Conservation (phyloP, 768 basidiomycete species). For the Chalciporus piperatus region DNA sequence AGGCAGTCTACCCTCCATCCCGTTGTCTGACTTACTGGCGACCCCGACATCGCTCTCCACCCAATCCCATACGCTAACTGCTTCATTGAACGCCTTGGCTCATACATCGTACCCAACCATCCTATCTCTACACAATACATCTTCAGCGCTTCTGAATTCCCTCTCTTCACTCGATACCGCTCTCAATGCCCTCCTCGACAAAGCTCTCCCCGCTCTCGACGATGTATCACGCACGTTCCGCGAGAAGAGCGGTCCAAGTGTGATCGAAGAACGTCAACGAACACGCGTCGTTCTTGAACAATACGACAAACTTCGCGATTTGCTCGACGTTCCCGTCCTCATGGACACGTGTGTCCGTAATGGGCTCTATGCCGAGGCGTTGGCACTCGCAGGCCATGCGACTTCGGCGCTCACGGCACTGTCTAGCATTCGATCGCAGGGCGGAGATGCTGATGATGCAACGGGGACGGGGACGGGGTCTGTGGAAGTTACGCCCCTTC, state of each 20-base stretch:
- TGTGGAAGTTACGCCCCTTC: constrained; percentile 36
- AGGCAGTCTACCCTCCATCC: constrained; percentile 58
- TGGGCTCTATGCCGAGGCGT: constrained; percentile 88
- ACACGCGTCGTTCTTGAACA: constrained; percentile 89
- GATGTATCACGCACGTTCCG: constrained; percentile 69
- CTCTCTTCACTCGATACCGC: constrained; percentile 74
- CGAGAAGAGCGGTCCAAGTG: constrained; percentile 58
- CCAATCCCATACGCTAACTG: constrained; percentile 82
- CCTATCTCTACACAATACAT: constrained; percentile 80
- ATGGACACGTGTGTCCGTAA: constrained; percentile 93
- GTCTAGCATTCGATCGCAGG: constrained; percentile 35
- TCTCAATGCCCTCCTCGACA: constrained; percentile 61
- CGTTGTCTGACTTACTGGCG: constrained; percentile 63
- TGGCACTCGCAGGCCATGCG: constrained; percentile 79
- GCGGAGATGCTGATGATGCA: constrained; percentile 19
- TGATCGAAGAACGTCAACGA: constrained; percentile 72
- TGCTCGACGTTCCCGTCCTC: constrained; percentile 86
- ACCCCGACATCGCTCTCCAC: constrained; percentile 79
- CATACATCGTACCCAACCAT: constrained; percentile 91
- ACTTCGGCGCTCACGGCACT: constrained; percentile 42
- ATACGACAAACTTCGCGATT: constrained; percentile 87
- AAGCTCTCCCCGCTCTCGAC: constrained; percentile 76
- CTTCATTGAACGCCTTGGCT: constrained; percentile 86
- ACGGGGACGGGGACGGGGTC: constrained; percentile 34
- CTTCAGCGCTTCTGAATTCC: constrained; percentile 68